phyloP scores from a whole-genome alignment of 495 filamentous ascomycete genomes.

The Schizothecium vesticola region DNA sequence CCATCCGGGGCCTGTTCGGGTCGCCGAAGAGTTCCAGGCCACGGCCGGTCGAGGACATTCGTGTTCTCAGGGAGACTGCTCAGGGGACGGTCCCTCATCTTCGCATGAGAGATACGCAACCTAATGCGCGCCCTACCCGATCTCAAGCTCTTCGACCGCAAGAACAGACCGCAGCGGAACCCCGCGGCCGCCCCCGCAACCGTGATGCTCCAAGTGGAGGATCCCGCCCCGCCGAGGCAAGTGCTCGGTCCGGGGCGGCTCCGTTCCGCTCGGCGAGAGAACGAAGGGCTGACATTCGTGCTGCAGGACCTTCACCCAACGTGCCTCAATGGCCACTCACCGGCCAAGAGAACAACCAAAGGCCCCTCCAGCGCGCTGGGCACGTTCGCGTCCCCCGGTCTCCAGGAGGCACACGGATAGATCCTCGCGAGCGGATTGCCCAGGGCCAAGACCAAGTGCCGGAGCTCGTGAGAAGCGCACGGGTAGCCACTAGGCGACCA shows the following conservation, averaged over 20 bases:
- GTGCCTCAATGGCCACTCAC: not conserved
- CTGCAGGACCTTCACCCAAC: not conserved
- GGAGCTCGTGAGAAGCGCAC: not conserved
- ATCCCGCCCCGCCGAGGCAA: not conserved
- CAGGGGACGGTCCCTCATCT: not conserved
- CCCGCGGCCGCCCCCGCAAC: not conserved
- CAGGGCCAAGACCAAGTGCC: not conserved
- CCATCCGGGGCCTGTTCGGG: not conserved
- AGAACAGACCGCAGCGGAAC: not conserved
- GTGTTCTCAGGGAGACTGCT: not conserved
- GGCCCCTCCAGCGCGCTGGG: no score
- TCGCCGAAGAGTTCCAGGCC: not conserved
- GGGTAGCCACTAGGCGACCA: not conserved
- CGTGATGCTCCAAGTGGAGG: not conserved
- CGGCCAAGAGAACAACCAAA: no score
- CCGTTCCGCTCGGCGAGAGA: not conserved
- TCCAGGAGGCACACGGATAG: not conserved
- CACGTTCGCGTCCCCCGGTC: no score
- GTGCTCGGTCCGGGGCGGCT: not conserved
- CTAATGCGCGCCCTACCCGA: no score
- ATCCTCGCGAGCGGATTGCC: not conserved
- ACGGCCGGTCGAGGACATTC: not conserved
- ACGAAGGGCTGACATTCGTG: not conserved
- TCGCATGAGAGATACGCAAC: not conserved
- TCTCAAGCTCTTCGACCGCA: not conserved